Percentiles rank a stretch among this genome's conserved stretches.
Evolutionary conservation across 2,329 filamentous ascomycete genomes (phyloP).

Genomic region (Decorospora gaudefroyi): DNA sequence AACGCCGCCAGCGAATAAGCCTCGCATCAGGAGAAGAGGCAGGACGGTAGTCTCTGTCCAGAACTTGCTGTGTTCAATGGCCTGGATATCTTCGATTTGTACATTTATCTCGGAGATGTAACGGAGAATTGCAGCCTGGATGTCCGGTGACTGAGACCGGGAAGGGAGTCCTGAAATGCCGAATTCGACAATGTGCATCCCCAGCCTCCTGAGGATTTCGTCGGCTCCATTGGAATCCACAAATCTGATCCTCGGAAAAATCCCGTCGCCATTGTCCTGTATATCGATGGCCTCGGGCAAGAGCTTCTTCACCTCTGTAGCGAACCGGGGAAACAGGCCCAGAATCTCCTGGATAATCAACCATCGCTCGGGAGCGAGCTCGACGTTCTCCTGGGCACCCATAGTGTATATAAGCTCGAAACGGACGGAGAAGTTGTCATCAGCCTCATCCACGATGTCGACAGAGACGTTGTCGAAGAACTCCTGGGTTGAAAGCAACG

Average conservation of each 20-base stretch:
- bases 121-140: slow-evolving; percentile 43
- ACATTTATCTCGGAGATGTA: slow-evolving; percentile 54
- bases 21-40: slow-evolving; percentile 56
- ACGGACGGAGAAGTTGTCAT: slow-evolving; percentile 64
- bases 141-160: slow-evolving; percentile 36
- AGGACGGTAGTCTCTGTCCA: slow-evolving; percentile 46
- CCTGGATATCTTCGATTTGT: slow-evolving; percentile 33
- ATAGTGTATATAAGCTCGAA: slow-evolving; percentile 69
- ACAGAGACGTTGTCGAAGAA: slow-evolving; percentile 54
- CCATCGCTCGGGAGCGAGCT: slow-evolving; percentile 63
- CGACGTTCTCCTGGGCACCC: slow-evolving; percentile 57
- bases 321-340: slow-evolving; percentile 47
- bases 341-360: slow-evolving; percentile 59
- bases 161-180: slow-evolving; percentile 58
- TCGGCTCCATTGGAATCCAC: slow-evolving; percentile 49
- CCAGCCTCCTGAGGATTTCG: slow-evolving; percentile 32
- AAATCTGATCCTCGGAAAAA: slow-evolving; percentile 58
- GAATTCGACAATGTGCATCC: slow-evolving; percentile 48
- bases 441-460: slow-evolving; percentile 68
- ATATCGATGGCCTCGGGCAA: slow-evolving; percentile 54
- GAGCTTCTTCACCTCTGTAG: slow-evolving; percentile 31
- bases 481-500: slow-evolving; percentile 50
- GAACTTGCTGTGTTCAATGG: slow-evolving; percentile 31
- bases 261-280: slow-evolving; percentile 31
- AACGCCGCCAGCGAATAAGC: slow-evolving; percentile 62